Evolutionary conservation across 2,329 filamentous ascomycete genomes (phyloP), one percentile per base, ranked within the genome.

Genomic region (Ceratocystis lukuohia): DNA sequence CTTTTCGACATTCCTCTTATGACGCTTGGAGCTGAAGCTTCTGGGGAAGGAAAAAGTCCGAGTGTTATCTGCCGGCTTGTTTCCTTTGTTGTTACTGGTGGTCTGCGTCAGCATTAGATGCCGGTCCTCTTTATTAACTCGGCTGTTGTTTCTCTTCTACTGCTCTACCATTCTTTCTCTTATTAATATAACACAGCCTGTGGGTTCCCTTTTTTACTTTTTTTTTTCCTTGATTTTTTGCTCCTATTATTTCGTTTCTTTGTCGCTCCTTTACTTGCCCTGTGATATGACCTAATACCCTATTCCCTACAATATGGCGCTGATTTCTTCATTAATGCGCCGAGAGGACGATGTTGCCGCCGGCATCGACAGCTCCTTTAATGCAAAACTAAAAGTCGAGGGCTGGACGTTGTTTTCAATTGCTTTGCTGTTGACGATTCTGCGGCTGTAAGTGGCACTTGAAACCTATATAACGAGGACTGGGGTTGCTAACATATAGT

Each of bases 371-470:
- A 48, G 59, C 33, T 46, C 57, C 30, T 68, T 68, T 50, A 68
- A 68, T 37, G 46, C 41, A 12, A 25, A 66, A 20, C 57, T 68
- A 5, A 45, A 45, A 12, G 53, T 64, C 15, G 66, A 68, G 64
- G 65, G 63, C 25, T 68, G 66, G 66, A 68, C 66, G 7, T 37
- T 65, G 48, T 68, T 68, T 25, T 65, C 62, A 48, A 53, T 68
- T 12, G 66, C 63, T n/a, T 20, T 64, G 22, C n/a, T 62, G 8
- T 44, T 68, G 44, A 68, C 66, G 2, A 48, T 66, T 48, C 30
- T 68, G 8, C 44, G 66, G 20, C 64, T 68, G 66, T 68, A 25
- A 66, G 66, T 65, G 25, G 12, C 41, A 48, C 12, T 3, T 10
- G 20, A 20, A 63, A 46, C 17, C 44, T 41, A 7, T 3, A 20